Conservation (phyloP, 208 protist species). For the Porcisia deanei region DNA sequence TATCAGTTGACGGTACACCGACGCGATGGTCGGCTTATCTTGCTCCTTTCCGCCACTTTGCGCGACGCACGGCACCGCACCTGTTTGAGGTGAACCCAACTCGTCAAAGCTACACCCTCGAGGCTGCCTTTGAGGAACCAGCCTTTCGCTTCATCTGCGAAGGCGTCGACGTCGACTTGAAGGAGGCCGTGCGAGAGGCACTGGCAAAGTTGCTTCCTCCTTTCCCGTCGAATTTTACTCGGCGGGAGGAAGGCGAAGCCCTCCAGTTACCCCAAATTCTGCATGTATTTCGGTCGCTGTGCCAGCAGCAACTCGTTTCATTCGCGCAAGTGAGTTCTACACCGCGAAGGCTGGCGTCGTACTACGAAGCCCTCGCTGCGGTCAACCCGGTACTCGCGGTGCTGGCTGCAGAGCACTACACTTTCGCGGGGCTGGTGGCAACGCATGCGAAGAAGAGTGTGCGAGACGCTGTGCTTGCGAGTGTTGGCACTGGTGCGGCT, state of each 20-base stretch:
- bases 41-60: conserved; percentile 16
- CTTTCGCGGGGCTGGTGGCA: conserved; percentile 77
- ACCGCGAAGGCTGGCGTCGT: conserved; percentile 55
- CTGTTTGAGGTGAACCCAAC: conserved; percentile 53
- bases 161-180: conserved; percentile 84
- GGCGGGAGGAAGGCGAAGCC: conserved; percentile 14
- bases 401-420: conserved; percentile 82
- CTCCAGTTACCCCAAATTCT: conserved; percentile 35
- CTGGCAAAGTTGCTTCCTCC: conserved; percentile 52
- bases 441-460: conserved; percentile 56
- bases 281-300: conserved; percentile 63
- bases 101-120: conserved; percentile 63
- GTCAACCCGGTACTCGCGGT: conserved; percentile 62
- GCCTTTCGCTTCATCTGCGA: conserved; percentile 86
- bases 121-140: conserved; percentile 85
- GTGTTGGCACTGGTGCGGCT: conserved; percentile 54
- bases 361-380: conserved; percentile 82
- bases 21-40: not conserved
- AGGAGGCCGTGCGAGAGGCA: conserved; percentile 69
- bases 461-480: conserved; percentile 52
- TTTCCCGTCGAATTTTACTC: conserved; percentile 59
- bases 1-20: not conserved
- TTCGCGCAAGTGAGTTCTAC: conserved; percentile 86
- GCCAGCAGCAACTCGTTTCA: conserved; percentile 57
- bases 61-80: conserved; percentile 26